Percentiles rank a stretch among this genome's conserved stretches.
Evolutionary conservation across 2,329 filamentous ascomycete species (phyloP).

Genomic region (Cladosporium velox): DNA sequence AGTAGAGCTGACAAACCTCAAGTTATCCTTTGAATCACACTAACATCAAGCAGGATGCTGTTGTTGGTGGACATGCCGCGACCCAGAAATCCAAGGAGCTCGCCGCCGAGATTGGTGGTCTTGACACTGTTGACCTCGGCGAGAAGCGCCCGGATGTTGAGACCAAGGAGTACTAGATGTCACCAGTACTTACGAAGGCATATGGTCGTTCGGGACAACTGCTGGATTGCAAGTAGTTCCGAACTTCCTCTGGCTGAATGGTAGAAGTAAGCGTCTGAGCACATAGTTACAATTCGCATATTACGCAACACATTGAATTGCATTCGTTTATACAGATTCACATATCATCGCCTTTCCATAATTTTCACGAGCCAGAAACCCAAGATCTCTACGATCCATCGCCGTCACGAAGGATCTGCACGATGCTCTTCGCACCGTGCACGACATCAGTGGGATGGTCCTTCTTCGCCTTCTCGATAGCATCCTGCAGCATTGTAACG

Average conservation of each 20-base stretch:
- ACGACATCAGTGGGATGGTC: not conserved
- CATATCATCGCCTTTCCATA: not conserved
- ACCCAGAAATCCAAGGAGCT: constrained; percentile 37
- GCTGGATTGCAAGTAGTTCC: not conserved
- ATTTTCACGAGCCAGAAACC: not conserved
- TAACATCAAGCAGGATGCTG: too few species aligned
- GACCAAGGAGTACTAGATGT: constrained; percentile 29
- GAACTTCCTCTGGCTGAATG: not conserved
- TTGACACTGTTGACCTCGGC: constrained; percentile 26
- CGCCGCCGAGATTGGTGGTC: constrained; percentile 31
- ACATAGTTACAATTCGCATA: not conserved
- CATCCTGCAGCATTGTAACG: not conserved
- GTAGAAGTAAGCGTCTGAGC: not conserved
- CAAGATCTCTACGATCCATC: not conserved
- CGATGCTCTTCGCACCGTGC: not conserved
- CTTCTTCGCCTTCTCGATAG: not conserved
- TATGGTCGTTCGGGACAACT: not conserved
- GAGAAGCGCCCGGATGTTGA: constrained; percentile 30
- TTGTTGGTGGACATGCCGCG: constrained; percentile 39
- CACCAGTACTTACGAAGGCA: not conserved
- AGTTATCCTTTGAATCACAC: too few species aligned
- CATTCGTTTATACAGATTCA: not conserved
- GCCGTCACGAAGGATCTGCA: not conserved
- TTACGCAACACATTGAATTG: not conserved
- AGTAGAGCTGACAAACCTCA: too few species aligned